Conservation (phyloP, 2,329 filamentous ascomycete genomes). For the Huntiella decipiens region DNA sequence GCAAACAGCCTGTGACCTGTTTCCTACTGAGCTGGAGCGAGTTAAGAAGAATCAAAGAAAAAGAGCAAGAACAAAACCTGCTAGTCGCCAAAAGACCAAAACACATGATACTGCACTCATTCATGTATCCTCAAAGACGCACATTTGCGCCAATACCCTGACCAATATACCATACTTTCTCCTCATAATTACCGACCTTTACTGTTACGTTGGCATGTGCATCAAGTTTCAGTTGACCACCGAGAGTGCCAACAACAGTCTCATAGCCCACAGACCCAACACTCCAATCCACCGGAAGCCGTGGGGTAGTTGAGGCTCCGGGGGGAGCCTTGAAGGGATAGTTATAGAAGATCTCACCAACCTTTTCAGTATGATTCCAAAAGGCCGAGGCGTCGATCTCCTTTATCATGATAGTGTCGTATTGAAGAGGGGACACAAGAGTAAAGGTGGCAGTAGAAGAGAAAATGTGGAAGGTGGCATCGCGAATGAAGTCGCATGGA, state of each 20-base stretch:
- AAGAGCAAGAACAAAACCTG: neutral
- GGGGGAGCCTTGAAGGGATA: constrained; percentile 60
- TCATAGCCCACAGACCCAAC: constrained; percentile 65
- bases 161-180: constrained; percentile 52
- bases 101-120: constrained; percentile 15
- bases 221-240: constrained; percentile 60
- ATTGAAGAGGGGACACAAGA: constrained; percentile 56
- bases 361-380: constrained; percentile 60
- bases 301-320: constrained; percentile 51
- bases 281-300: constrained; percentile 66
- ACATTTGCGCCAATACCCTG: constrained; percentile 52
- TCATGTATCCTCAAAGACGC: constrained; percentile 21
- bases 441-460: constrained; percentile 74
- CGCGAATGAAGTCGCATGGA: constrained; percentile 47
- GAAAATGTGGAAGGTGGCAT: constrained; percentile 71
- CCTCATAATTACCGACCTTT: constrained; percentile 53
- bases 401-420: constrained; percentile 59
- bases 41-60: neutral
- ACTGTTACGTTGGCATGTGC: constrained; percentile 60
- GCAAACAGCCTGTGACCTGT: neutral
- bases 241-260: constrained; percentile 59
- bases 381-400: constrained; percentile 67
- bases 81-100: constrained; percentile 6
- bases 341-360: constrained; percentile 61
- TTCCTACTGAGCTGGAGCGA: neutral